phyloP scores from a whole-genome alignment of 1,139 yeast species.

The Protomyces arabidopsidicola region DNA sequence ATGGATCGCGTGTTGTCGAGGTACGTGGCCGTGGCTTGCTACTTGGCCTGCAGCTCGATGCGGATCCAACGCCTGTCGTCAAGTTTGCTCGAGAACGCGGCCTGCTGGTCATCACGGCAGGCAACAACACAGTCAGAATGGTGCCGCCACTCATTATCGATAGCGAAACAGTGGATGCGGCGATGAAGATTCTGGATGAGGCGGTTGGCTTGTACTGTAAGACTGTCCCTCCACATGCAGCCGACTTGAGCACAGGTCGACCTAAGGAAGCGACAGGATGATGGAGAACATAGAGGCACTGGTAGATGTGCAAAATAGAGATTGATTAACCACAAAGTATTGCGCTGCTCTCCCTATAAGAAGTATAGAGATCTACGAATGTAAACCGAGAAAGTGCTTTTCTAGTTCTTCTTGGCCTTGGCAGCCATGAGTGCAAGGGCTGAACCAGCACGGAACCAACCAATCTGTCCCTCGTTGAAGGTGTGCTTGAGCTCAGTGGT shows the following conservation, averaged over 20 bases:
- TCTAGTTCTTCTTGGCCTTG: slow-evolving; percentile 33
- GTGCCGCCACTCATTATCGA: slow-evolving; percentile 90
- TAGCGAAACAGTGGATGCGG: slow-evolving; percentile 61
- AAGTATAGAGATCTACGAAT: not conserved
- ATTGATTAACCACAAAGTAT: too few species aligned
- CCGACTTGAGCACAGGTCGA: slow-evolving; percentile 7
- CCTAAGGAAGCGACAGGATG: slow-evolving; percentile 24
- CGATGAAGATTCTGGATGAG: slow-evolving; percentile 59
- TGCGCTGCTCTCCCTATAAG: too few species aligned
- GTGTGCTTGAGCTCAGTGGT: slow-evolving; percentile 89
- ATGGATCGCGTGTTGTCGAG: slow-evolving; percentile 57
- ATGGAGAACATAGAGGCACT: not conserved
- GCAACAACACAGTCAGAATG: slow-evolving; percentile 79
- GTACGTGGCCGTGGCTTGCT: slow-evolving; percentile 86
- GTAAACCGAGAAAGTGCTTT: not conserved
- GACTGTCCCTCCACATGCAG: slow-evolving; percentile 4
- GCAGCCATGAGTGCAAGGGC: slow-evolving; percentile 97
- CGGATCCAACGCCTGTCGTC: slow-evolving; percentile 63
- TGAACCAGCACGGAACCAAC: slow-evolving; percentile 98
- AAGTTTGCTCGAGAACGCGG: slow-evolving; percentile 72
- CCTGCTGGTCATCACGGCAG: slow-evolving; percentile 79
- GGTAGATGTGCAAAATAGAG: too few species aligned
- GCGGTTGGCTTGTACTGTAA: slow-evolving; percentile 36
- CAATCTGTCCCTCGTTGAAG: slow-evolving; percentile 91
- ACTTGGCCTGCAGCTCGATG: slow-evolving; percentile 70